Conservation (phyloP, 2,329 filamentous ascomycete genomes). For the Botrytis fragariae region DNA sequence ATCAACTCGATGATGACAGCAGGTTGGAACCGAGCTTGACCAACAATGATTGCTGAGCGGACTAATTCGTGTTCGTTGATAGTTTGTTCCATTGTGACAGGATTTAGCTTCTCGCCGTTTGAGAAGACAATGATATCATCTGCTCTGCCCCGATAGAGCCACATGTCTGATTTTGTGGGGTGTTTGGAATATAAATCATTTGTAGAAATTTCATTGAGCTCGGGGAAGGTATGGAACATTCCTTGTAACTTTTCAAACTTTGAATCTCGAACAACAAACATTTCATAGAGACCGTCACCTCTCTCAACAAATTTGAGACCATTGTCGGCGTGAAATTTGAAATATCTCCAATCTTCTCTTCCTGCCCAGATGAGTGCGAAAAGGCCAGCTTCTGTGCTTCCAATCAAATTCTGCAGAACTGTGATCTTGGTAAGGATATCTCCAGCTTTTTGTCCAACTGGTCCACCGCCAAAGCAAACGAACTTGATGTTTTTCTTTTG, state of each 20-base stretch:
- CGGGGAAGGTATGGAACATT: constrained; percentile 19
- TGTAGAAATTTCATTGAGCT: constrained; percentile 14
- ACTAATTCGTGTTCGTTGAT: constrained; percentile 11
- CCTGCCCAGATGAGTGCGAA: neutral
- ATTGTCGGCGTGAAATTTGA: constrained; percentile 11
- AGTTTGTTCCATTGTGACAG: constrained; percentile 10
- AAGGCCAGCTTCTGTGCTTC: constrained; percentile 13
- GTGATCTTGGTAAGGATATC: constrained; percentile 13
- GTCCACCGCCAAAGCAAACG: constrained; percentile 13
- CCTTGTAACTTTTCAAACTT: constrained; percentile 13
- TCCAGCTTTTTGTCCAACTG: constrained; percentile 13
- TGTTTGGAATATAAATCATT: constrained; percentile 11
- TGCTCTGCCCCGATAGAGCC: constrained; percentile 24
- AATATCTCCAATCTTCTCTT: constrained; percentile 16
- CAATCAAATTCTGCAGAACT: constrained; percentile 10
- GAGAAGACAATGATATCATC: constrained; percentile 45
- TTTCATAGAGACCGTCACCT: constrained; percentile 8
- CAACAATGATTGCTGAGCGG: constrained; percentile 25
- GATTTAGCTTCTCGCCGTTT: constrained; percentile 44
- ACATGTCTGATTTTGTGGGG: constrained; percentile 1
- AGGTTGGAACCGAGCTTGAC: constrained; percentile 23
- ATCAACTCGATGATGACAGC: constrained; percentile 23
- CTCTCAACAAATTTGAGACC: constrained; percentile 1
- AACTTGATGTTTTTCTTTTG: constrained; percentile 10
- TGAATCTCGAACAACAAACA: constrained; percentile 1